phyloP scores from a whole-genome alignment of 345 rosid genomes.

The Carallia brachiata region DNA sequence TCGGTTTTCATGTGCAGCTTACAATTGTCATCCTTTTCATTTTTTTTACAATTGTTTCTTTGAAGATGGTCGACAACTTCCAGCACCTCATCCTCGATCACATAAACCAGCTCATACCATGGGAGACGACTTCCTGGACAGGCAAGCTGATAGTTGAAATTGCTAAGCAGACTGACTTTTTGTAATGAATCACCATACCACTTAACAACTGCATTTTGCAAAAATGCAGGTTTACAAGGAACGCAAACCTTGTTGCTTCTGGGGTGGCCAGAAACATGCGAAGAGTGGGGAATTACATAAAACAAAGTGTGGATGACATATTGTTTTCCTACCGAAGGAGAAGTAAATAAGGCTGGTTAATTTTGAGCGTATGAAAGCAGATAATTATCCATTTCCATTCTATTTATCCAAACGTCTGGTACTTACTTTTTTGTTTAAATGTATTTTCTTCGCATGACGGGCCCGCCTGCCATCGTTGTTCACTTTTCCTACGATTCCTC shows the following conservation, averaged over 20 bases:
- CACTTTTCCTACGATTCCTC: no score
- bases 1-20: neutral
- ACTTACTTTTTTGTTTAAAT: neutral
- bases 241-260: slow-evolving; percentile 56
- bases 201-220: neutral
- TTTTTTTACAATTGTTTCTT: slow-evolving; percentile 4
- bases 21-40: neutral
- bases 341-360: slow-evolving; percentile 42
- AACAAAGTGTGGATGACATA: slow-evolving; percentile 54
- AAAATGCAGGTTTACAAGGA: slow-evolving; percentile 55
- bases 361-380: neutral
- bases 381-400: neutral
- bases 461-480: no score
- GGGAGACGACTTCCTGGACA: slow-evolving; percentile 52
- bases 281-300: slow-evolving; percentile 49
- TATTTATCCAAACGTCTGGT: neutral
- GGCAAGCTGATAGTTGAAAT: slow-evolving; percentile 29
- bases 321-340: slow-evolving; percentile 49
- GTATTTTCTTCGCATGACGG: no score
- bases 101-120: slow-evolving; percentile 37
- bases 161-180: no score
- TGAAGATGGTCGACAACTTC: slow-evolving; percentile 39
- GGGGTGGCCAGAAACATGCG: slow-evolving; percentile 56
- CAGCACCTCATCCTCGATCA: slow-evolving; percentile 40
- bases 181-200: neutral